Evolutionary conservation across 768 basidiomycete genomes (phyloP).

Genomic region (Mycena galericulata): DNA sequence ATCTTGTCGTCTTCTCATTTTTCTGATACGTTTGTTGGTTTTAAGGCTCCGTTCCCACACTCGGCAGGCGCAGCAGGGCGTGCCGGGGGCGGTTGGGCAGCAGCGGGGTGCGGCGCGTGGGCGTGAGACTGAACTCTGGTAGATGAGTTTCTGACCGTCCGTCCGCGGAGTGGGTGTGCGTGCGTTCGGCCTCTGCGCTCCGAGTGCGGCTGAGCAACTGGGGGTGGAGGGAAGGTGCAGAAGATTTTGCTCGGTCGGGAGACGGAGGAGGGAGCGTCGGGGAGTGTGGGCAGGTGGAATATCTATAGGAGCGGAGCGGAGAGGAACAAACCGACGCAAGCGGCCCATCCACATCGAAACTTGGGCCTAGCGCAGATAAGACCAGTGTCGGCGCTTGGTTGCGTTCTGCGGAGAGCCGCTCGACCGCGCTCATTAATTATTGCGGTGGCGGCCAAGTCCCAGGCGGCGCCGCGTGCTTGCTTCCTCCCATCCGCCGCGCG

Average conservation of each 20-base stretch:
- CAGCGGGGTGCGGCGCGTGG: constrained; percentile 54
- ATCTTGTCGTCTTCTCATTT: constrained; percentile 36
- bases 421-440: constrained; percentile 30
- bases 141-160: constrained; percentile 46
- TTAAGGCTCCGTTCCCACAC: constrained; percentile 88
- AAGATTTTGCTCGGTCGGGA: constrained; percentile 40
- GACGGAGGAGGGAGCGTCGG: constrained; percentile 15
- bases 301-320: constrained; percentile 13
- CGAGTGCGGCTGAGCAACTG: constrained; percentile 59
- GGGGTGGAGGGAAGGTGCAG: constrained; percentile 61
- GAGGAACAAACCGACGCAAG: constrained; percentile 25
- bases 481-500: constrained; percentile 25
- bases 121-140: constrained; percentile 68
- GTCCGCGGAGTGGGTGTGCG: constrained; percentile 47
- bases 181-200: constrained; percentile 52
- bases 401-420: neutral
- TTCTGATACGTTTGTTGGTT: neutral
- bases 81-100: constrained; percentile 61
- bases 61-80: constrained; percentile 79
- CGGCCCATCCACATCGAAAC: constrained; percentile 14
- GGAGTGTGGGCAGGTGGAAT: constrained; percentile 23
- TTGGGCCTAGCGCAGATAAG: constrained; percentile 13
- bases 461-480: constrained; percentile 15
- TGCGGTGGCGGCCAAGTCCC: constrained; percentile 20
- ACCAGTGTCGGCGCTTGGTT: constrained; percentile 12